These are phyloP conservation scores for Suillus cothurnatus DNA, from an alignment of 768 basidiomycete genomes.

Conservation along the genomic window DNA sequence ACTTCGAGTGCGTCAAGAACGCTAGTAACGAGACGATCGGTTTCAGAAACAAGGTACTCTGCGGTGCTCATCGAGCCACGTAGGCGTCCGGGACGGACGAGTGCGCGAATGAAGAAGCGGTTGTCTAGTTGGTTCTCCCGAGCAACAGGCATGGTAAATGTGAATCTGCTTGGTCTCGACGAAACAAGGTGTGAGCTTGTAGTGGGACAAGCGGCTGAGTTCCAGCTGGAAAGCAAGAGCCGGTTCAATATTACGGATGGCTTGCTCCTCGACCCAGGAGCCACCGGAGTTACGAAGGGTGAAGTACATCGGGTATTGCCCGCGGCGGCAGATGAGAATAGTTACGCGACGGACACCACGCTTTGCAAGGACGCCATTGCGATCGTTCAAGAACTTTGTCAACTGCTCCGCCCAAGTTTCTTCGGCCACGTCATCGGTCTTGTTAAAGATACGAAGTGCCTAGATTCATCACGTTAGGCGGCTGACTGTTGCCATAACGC, in stretches of 20 bases:
- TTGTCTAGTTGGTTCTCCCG: slow-evolving; percentile 97
- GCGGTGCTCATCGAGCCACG: slow-evolving; percentile 90
- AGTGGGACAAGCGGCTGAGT: slow-evolving; percentile 93
- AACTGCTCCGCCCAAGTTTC: slow-evolving; percentile 78
- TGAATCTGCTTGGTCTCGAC: slow-evolving; percentile 98
- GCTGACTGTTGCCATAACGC: slow-evolving; percentile 73
- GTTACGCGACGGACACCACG: slow-evolving; percentile 93
- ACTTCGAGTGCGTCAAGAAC: slow-evolving; percentile 95
- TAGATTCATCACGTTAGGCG: slow-evolving; percentile 95
- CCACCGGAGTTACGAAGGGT: slow-evolving; percentile 79
- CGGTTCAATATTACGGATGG: slow-evolving; percentile 98
- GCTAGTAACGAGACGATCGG: slow-evolving; percentile 92
- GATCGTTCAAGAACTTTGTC: slow-evolving; percentile 69
- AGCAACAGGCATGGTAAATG: slow-evolving; percentile 94
- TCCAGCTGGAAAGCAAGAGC: slow-evolving; percentile 98
- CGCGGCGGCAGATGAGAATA: slow-evolving; percentile 86
- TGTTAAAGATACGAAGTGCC: slow-evolving; percentile 85
- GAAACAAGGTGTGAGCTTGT: slow-evolving; percentile 94
- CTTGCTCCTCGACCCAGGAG: slow-evolving; percentile 89
- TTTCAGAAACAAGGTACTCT: slow-evolving; percentile 99
- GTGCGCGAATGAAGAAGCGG: slow-evolving; percentile 96
- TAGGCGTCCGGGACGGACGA: slow-evolving; percentile 94
- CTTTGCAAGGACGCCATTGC: slow-evolving; percentile 56
- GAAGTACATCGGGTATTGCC: slow-evolving; percentile 93
- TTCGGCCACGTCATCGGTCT: slow-evolving; percentile 76